Percentiles rank a stretch among this genome's conserved stretches.
Conservation (phyloP, 192 early-diverging fungal genomes). For the Mortierella hygrophila region DNA sequence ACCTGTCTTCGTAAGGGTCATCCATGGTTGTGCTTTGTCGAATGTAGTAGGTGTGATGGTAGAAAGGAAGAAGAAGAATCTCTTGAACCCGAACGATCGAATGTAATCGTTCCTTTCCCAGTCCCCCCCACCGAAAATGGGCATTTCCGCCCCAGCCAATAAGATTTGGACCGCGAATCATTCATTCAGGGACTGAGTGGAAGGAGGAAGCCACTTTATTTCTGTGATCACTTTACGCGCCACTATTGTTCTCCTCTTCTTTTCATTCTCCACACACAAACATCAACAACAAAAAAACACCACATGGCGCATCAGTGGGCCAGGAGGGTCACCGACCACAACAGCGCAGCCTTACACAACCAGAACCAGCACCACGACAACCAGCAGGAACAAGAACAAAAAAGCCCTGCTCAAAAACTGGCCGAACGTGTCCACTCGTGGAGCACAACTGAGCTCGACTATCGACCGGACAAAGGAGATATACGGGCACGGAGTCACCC, state of each 20-base stretch:
- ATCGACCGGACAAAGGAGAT: constrained; percentile 12
- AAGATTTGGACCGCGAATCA: background rate
- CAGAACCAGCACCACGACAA: constrained; percentile 2
- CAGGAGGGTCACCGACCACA: background rate
- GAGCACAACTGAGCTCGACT: constrained; percentile 36
- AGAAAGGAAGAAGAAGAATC: background rate
- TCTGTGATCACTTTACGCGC: background rate
- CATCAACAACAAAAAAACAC: background rate
- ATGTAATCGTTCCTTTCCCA: background rate
- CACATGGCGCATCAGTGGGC: background rate
- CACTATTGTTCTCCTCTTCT: background rate
- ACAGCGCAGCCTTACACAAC: background rate
- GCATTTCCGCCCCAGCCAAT: background rate
- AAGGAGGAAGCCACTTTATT: background rate
- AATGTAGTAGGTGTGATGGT: background rate
- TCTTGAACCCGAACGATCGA: background rate
- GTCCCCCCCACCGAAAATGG: background rate
- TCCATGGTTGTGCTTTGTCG: constrained; percentile 25
- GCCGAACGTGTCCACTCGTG: constrained; percentile 32
- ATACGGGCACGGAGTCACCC: background rate
- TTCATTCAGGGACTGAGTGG: background rate
- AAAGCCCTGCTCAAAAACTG: background rate
- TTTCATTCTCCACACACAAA: background rate
- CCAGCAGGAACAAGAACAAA: background rate
- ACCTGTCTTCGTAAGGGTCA: constrained; percentile 55